Percentiles rank a stretch among this genome's conserved stretches.
phyloP scores from a whole-genome alignment of 768 basidiomycete species.

The Tricholoma furcatifolium region DNA sequence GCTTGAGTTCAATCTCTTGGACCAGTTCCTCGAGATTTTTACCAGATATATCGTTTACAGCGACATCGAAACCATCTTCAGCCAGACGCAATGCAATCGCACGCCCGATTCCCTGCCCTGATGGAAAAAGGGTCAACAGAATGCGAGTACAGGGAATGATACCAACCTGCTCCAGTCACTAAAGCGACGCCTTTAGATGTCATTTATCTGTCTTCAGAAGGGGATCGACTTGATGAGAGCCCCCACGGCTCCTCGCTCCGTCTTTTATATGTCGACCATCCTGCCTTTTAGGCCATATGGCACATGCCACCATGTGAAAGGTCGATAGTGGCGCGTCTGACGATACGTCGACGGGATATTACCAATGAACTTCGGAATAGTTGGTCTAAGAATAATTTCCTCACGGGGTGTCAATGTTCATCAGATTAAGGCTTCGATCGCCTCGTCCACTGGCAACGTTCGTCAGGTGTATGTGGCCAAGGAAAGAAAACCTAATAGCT shows the following conservation, averaged over 20 bases:
- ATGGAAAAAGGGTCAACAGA: too few relatives aligned
- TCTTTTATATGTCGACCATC: too few relatives aligned
- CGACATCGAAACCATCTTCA: slow-evolving; percentile 19
- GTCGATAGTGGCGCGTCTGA: neutral
- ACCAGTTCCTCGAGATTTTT: slow-evolving; percentile 4
- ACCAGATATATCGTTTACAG: slow-evolving; percentile 35
- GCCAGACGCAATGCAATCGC: slow-evolving; percentile 20
- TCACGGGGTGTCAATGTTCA: too few relatives aligned
- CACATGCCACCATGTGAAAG: neutral
- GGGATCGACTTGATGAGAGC: neutral
- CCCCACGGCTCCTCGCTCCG: neutral
- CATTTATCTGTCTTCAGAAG: neutral
- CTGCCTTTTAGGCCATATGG: neutral
- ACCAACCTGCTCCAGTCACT: slow-evolving; percentile 14
- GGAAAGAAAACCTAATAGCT: too few relatives aligned
- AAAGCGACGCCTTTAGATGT: slow-evolving; percentile 9
- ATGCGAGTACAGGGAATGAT: too few relatives aligned
- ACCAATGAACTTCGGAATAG: too few relatives aligned
- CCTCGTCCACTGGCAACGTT: too few relatives aligned
- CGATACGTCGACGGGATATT: neutral
- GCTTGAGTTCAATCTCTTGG: slow-evolving; percentile 19
- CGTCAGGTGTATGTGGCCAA: too few relatives aligned
- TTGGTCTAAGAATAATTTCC: too few relatives aligned
- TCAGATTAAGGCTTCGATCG: too few relatives aligned
- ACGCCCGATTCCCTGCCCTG: slow-evolving; percentile 19